These are phyloP conservation scores for Polytrichum formosum DNA, from an alignment of 225 moss, liverwort and hornwort species.

Conservation along the genomic window DNA sequence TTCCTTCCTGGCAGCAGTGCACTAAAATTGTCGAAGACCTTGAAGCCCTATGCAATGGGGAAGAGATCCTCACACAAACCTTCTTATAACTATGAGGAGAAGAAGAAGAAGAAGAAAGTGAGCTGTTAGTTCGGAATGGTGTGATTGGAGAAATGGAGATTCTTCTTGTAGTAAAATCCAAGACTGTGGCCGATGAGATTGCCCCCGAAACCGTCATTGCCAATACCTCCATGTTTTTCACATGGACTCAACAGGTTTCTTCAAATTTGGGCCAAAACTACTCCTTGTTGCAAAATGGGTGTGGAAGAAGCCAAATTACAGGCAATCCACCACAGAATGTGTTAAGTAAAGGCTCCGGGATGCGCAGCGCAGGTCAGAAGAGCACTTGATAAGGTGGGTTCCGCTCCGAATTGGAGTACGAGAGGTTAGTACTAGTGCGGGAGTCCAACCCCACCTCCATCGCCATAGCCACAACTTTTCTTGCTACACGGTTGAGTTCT, in stretches of 20 bases:
- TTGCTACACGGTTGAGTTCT: too few relatives aligned
- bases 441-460: too few relatives aligned
- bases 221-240: conserved; percentile 6
- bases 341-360: too few relatives aligned
- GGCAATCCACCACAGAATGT: too few relatives aligned
- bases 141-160: not conserved
- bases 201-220: conserved; percentile 2
- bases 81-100: not conserved
- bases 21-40: conserved; percentile 2
- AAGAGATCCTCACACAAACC: not conserved
- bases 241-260: not conserved
- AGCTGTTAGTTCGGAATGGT: not conserved
- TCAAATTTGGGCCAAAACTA: too few relatives aligned
- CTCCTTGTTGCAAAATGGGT: too few relatives aligned
- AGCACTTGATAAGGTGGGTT: too few relatives aligned
- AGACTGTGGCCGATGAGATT: not conserved
- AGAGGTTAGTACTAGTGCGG: too few relatives aligned
- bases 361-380: too few relatives aligned
- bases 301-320: too few relatives aligned
- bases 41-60: not conserved
- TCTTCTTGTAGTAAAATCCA: not conserved
- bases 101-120: not conserved
- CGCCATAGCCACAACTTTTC: too few relatives aligned
- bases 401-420: too few relatives aligned
- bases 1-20: conserved; percentile 20